A percentile compares a stretch with the other conserved stretches of the same genome.
Conservation (phyloP, 495 filamentous ascomycete genomes). For the Astrocystis sublimbata region DNA sequence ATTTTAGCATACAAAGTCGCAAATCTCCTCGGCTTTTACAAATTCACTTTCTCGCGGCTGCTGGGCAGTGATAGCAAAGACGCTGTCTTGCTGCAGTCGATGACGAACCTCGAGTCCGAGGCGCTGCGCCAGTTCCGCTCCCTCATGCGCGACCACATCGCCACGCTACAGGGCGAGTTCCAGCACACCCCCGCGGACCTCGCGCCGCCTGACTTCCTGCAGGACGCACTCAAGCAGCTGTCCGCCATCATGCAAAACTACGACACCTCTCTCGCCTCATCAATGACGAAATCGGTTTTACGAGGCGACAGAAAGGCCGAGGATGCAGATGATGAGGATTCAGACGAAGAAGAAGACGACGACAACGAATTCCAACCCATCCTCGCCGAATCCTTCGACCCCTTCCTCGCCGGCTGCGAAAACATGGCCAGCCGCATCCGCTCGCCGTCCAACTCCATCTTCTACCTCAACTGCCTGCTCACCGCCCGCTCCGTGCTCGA, state of each 20-base stretch:
- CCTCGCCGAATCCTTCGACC: slow-evolving; percentile 80
- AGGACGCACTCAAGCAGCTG: slow-evolving; percentile 75
- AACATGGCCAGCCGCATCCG: slow-evolving; percentile 64
- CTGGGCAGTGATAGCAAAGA: slow-evolving; percentile 55
- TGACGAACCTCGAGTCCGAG: slow-evolving; percentile 67
- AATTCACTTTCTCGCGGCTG: slow-evolving; percentile 76
- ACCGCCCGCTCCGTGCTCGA: slow-evolving; percentile 53
- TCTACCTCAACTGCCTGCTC: slow-evolving; percentile 79
- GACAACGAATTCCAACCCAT: slow-evolving; percentile 71
- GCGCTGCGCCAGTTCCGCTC: slow-evolving; percentile 81
- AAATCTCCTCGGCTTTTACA: slow-evolving; percentile 88
- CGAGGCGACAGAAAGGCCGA: too few species aligned
- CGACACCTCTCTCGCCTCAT: slow-evolving; percentile 69
- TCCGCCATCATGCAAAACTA: slow-evolving; percentile 75
- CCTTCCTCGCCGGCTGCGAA: slow-evolving; percentile 74
- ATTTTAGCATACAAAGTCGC: slow-evolving; percentile 86
- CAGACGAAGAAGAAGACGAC: slow-evolving; percentile 50
- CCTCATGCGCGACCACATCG: slow-evolving; percentile 75
- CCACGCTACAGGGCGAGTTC: slow-evolving; percentile 68
- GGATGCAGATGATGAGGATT: slow-evolving; percentile 47
- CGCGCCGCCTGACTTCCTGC: slow-evolving; percentile 78
- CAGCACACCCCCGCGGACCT: slow-evolving; percentile 68
- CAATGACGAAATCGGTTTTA: slow-evolving; percentile 12
- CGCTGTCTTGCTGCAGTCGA: slow-evolving; percentile 68
- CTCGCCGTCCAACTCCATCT: slow-evolving; percentile 64